A percentile compares a stretch with the other conserved stretches of the same genome.
Conservation (phyloP, 2,329 filamentous ascomycete species). For the Aspergillus ibericus region DNA sequence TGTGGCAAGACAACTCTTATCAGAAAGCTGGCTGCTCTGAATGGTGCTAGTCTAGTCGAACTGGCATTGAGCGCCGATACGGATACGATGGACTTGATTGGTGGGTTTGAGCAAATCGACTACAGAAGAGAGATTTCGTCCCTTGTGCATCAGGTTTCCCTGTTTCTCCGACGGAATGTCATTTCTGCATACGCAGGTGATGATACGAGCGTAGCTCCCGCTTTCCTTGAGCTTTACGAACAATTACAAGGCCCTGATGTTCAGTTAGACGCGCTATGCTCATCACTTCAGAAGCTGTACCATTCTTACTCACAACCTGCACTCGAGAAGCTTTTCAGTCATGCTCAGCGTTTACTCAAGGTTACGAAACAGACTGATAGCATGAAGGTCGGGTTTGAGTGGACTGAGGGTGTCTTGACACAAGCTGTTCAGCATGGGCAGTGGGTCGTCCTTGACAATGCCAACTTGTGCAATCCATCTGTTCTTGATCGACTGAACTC, state of each 20-base stretch:
- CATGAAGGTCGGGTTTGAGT: conserved; percentile 75
- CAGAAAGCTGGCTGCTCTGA: conserved; percentile 74
- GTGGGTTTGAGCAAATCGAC: conserved; percentile 94
- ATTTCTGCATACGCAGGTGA: conserved; percentile 31
- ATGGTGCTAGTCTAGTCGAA: conserved; percentile 73
- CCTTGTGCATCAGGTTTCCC: conserved; percentile 55
- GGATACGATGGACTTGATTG: conserved; percentile 95
- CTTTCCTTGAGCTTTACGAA: conserved; percentile 35
- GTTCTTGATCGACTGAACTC: conserved; percentile 95
- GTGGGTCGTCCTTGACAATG: conserved; percentile 95
- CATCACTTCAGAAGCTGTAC: conserved; percentile 35
- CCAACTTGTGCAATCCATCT: conserved; percentile 92
- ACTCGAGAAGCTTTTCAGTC: conserved; percentile 51
- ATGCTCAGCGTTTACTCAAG: conserved; percentile 53
- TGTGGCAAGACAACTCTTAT: conserved; percentile 83
- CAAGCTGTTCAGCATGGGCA: conserved; percentile 81
- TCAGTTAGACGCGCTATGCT: conserved; percentile 32
- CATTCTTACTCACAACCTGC: conserved; percentile 47
- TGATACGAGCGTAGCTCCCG: conserved; percentile 20
- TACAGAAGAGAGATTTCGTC: conserved; percentile 69
- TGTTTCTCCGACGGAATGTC: conserved; percentile 51
- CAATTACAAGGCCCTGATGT: conserved; percentile 29
- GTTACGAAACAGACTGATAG: conserved; percentile 62
- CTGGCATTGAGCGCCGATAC: conserved; percentile 93
- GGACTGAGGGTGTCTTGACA: conserved; percentile 91